Conservation (phyloP, 129 eudicot species). For the Lactuca sativa region DNA sequence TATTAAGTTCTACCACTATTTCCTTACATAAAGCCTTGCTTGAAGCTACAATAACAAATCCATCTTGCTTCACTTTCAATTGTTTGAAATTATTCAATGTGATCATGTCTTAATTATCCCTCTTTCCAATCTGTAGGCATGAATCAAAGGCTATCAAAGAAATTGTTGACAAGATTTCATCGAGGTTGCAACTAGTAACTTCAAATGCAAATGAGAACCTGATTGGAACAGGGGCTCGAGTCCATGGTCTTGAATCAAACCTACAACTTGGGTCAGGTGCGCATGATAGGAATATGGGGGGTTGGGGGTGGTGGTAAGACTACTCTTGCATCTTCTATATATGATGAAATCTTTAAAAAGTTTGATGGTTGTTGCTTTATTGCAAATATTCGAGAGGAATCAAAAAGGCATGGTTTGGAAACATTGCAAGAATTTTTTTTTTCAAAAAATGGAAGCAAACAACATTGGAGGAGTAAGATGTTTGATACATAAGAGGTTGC, state of each 20-base stretch:
- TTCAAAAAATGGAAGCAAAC: neutral
- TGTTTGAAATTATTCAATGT: neutral
- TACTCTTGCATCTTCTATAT: neutral
- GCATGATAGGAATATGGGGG: slow-evolving; percentile 2
- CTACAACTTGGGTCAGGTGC: neutral
- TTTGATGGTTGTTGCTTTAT: slow-evolving; percentile 5
- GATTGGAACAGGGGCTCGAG: neutral
- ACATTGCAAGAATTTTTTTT: neutral
- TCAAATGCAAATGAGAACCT: neutral
- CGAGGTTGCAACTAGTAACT: neutral
- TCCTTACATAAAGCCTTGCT: neutral
- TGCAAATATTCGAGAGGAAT: slow-evolving; percentile 1
- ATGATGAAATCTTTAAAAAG: neutral
- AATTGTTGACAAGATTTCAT: neutral
- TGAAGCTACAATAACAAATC: neutral
- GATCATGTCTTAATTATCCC: neutral
- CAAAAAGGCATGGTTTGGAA: neutral
- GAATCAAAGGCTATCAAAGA: neutral
- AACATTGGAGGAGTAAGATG: too few relatives aligned
- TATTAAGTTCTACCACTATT: too few relatives aligned
- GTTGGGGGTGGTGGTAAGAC: slow-evolving; percentile 8
- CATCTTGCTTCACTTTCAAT: neutral
- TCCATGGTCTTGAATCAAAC: neutral
- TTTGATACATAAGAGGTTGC: too few relatives aligned
- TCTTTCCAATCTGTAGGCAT: neutral